Evolutionary conservation across 371 early-diverging fungal genomes (phyloP), one percentile per base, ranked within the genome.

Genomic region (Neoconidiobolus thromboides): DNA sequence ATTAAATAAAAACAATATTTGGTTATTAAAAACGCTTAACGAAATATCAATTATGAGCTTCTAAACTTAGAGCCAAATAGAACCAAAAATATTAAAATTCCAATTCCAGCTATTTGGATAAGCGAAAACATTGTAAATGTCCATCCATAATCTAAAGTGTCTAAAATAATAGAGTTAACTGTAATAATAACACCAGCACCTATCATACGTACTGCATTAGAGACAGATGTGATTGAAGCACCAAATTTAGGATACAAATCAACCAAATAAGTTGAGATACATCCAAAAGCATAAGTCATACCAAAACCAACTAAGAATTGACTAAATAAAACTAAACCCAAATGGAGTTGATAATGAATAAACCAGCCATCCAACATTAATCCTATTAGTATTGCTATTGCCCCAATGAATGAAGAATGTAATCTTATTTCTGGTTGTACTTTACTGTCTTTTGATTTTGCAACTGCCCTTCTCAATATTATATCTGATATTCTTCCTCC

Each of bases 361-460:
- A 71, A 72, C 76, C 76, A 76, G 0, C 76, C 76, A 58, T 74
- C 73, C 1, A 70, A 53, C 1, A 74, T 51, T 15, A 71, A 64
- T 4, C 73, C 74, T 0, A 67, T 5, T 0, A 69, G 67, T n/a
- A 73, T 61, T 9, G 72, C 6, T 0, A 69, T 6, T 51, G 72
- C 71, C n/a, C 73, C 73, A 1, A 73, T 53, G 71, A 71, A 73
- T 63, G 72, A 69, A 43, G 67, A 64, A 0, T 63, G 10, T 47
- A 76, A 47, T 5, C 76, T 58, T 5, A 60, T 43, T 62, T 74
- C 74, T 7, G 70, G 62, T 9, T 36, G 53, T 2, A 53, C 52
- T 1, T 36, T 42, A 6, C 12, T 49, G 4, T 37, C 43, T 26
- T 14, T 5, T 15, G 5, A 44, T 52, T 10, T 6, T 15, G 10